These are phyloP conservation scores for Colletotrichum limetticola DNA, from an alignment of 2,329 filamentous ascomycete genomes.

Conservation along the genomic window DNA sequence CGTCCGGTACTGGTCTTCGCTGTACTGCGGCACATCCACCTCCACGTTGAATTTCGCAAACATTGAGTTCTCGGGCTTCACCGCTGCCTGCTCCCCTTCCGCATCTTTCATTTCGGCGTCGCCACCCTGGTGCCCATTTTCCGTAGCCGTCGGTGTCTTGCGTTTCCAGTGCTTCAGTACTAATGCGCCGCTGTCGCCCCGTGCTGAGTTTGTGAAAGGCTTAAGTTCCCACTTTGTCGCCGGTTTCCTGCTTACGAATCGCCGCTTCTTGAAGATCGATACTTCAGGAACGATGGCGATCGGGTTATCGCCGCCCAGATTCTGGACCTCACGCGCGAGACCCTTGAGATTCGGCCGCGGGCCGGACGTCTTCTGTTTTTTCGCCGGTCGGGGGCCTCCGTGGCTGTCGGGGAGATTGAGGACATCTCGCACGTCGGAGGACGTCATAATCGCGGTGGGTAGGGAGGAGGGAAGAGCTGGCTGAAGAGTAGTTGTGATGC, in stretches of 20 bases:
- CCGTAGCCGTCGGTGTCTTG: slow-evolving; percentile 60
- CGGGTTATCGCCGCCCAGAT: slow-evolving; percentile 72
- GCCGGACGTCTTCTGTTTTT: slow-evolving; percentile 78
- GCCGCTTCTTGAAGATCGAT: slow-evolving; percentile 68
- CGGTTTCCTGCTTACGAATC: slow-evolving; percentile 65
- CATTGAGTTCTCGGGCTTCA: slow-evolving; percentile 62
- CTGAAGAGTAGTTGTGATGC: neutral
- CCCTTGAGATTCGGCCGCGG: slow-evolving; percentile 71
- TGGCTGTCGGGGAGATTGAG: slow-evolving; percentile 78
- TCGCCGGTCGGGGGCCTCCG: slow-evolving; percentile 66
- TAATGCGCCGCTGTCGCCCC: slow-evolving; percentile 70
- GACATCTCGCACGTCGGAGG: slow-evolving; percentile 87
- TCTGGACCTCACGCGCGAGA: slow-evolving; percentile 73
- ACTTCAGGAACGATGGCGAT: slow-evolving; percentile 73
- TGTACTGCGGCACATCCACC: slow-evolving; percentile 82
- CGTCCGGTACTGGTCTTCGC: slow-evolving; percentile 84
- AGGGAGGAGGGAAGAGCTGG: neutral
- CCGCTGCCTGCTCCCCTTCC: slow-evolving; percentile 45
- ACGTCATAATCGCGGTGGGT: slow-evolving; percentile 66
- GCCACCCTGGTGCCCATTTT: slow-evolving; percentile 40
- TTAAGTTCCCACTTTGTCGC: slow-evolving; percentile 73
- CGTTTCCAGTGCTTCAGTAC: slow-evolving; percentile 84
- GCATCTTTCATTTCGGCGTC: slow-evolving; percentile 46
- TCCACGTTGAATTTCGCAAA: slow-evolving; percentile 92
- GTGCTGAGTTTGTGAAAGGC: slow-evolving; percentile 81